These are phyloP conservation scores for Penicillium expansum DNA, from an alignment of 2,329 filamentous ascomycete species.

Conservation along the genomic window DNA sequence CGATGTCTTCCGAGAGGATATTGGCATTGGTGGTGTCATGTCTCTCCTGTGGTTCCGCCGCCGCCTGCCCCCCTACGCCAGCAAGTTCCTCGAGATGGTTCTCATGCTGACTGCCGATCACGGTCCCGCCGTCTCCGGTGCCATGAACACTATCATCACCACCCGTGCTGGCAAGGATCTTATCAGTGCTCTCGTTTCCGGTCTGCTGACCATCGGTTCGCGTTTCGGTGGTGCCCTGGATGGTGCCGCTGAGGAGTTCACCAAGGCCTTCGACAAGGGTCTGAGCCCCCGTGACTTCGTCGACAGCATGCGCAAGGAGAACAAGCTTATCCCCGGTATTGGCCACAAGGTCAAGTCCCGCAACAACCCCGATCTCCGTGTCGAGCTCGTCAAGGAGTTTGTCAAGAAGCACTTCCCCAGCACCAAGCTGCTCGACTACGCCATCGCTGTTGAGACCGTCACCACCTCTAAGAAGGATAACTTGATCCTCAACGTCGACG, in stretches of 20 bases:
- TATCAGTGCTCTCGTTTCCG: constrained; percentile 90
- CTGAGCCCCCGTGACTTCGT: constrained; percentile 98
- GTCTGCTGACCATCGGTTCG: constrained; percentile 96
- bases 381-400: constrained; percentile 99
- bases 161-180: constrained; percentile 98
- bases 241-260: constrained; percentile 97
- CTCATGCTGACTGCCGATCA: constrained; percentile 99
- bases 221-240: constrained; percentile 98
- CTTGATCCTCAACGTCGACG: constrained; percentile 98
- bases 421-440: constrained; percentile 98
- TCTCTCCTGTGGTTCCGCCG: constrained; percentile 99
- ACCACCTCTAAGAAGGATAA: constrained; percentile 99
- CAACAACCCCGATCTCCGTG: constrained; percentile 99
- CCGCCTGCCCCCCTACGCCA: constrained; percentile 90
- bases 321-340: constrained; percentile 99
- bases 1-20: constrained; percentile 99
- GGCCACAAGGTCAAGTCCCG: constrained; percentile 99
- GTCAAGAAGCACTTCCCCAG: constrained; percentile 95
- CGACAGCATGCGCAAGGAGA: constrained; percentile 98
- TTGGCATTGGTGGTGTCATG: constrained; percentile 99
- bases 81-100: constrained; percentile 99
- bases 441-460: constrained; percentile 93
- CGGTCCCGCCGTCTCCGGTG: constrained; percentile 97
- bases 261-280: constrained; percentile 96
- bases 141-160: constrained; percentile 99